Conservation (phyloP, 1,284 basidiomycete species). For the Marasmius fiardii region DNA sequence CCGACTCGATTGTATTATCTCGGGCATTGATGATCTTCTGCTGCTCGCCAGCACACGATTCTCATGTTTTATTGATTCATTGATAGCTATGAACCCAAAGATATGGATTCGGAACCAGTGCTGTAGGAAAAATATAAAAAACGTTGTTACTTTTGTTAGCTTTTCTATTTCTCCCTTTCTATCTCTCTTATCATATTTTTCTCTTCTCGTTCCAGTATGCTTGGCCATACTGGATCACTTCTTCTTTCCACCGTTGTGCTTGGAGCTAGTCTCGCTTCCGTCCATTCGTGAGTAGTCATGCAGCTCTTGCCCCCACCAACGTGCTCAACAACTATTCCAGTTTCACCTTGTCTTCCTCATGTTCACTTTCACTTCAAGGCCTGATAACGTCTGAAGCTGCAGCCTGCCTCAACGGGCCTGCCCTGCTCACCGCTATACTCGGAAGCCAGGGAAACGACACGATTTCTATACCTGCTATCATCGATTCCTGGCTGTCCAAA, state of each 20-base stretch:
- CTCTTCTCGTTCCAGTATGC: slow-evolving; percentile 13
- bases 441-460: slow-evolving; percentile 5
- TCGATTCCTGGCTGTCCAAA: slow-evolving; percentile 23
- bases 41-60: no score
- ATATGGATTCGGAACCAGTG: no score
- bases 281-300: slow-evolving; percentile 11
- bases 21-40: no score
- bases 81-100: no score
- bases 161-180: slow-evolving; percentile 2
- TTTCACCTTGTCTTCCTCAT: slow-evolving; percentile 13
- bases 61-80: no score
- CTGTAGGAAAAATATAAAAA: no score
- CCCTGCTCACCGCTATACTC: slow-evolving; percentile 20
- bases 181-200: slow-evolving; percentile 1
- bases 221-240: slow-evolving; percentile 15
- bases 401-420: slow-evolving; percentile 24
- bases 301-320: not conserved
- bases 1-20: no score
- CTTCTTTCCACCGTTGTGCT: slow-evolving; percentile 12
- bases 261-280: slow-evolving; percentile 16
- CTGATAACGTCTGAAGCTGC: slow-evolving; percentile 24
- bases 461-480: slow-evolving; percentile 3
- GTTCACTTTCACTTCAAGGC: slow-evolving; percentile 16
- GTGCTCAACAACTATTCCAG: slow-evolving; percentile 2
- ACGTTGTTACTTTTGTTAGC: no score